Base-by-base conservation (phyloP, 1,139 yeast genomes). In the Geotrichum bryndzae region DNA sequence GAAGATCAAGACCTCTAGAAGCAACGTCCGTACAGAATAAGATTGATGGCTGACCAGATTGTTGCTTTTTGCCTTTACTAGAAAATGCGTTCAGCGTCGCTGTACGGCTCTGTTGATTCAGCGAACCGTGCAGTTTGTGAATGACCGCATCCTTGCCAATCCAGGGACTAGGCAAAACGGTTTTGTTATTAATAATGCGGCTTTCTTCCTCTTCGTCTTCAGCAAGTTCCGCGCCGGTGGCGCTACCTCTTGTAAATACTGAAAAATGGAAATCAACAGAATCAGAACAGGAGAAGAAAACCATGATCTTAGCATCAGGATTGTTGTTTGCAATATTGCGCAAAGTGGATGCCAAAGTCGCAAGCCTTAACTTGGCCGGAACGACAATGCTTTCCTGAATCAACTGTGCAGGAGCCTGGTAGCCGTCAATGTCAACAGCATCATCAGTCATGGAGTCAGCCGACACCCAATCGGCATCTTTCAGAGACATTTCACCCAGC, bases 251-350 rank as follows among this genome's bases (percentile, higher is more conserved):
- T 5, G 95, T 81, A 68, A 92, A 85, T 0, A 85, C 87, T 58
- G 84, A 83, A 73, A 85, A 90, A 75, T 94, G 97, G 77, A 88
- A 94, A 68, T 94, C 91, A 27, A 95, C 98, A 15, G 97, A 88
- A 71, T 94, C 98, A 0, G 98, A 86, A 76, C 99, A 94, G 8
- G 97, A 88, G 67, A 91, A 82, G 73, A 94, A 94, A 0, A 95
- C 92, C 72, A 94, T 87, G 0, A 94, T 84, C 69, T 90, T 83
- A 1, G 81, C 57, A 22, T 69, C 68, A 1, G 74, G 72, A 3
- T 75, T 70, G 13, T 69, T 72, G 18, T 69, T 66, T 1, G 83
- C 78, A 11, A 85, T 74, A 35, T 80, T 78, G 69, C 82, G 83
- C 64, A 94, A 77, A 6, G 80, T 72, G 1, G 89, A 91, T 23